Evolutionary conservation across 2,329 filamentous ascomycete genomes (phyloP).

Genomic region (Drechslerella stenobrocha): DNA sequence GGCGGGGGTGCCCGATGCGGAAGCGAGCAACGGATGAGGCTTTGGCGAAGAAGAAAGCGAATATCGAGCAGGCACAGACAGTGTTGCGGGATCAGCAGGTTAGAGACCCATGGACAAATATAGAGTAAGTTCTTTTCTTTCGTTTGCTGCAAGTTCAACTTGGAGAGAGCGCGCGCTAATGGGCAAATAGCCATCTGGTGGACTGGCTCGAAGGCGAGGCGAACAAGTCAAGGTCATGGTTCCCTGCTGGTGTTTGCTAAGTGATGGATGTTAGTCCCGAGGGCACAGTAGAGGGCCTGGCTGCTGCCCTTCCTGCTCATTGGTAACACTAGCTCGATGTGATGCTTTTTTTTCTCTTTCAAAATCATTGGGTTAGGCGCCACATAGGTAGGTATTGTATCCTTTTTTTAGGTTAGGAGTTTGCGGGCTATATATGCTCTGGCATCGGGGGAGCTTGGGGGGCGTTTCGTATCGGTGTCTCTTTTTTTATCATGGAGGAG

Average conservation of each 20-base stretch:
- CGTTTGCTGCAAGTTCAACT: too few relatives aligned
- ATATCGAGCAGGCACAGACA: constrained; percentile 38
- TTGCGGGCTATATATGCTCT: not conserved
- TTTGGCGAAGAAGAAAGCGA: constrained; percentile 33
- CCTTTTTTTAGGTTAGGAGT: not conserved
- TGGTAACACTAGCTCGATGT: too few relatives aligned
- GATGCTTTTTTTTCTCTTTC: not conserved
- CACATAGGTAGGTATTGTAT: not conserved
- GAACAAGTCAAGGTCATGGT: constrained; percentile 41
- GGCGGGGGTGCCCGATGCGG: constrained; percentile 33
- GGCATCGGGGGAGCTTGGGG: not conserved
- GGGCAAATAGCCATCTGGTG: constrained; percentile 43
- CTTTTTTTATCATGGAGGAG: not conserved
- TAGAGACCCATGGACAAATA: constrained; percentile 43
- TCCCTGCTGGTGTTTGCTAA: constrained; percentile 42
- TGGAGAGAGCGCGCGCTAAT: too few relatives aligned
- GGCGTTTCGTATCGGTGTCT: not conserved
- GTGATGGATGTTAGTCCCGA: not conserved
- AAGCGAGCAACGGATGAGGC: constrained; percentile 31
- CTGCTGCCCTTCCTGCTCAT: not conserved
- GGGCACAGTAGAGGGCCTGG: not conserved
- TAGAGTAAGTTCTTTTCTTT: constrained; percentile 47
- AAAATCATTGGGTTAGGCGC: not conserved
- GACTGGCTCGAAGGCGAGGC: constrained; percentile 35
- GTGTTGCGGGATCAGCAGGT: constrained; percentile 38